Conservation (phyloP, 1,139 yeast species). For the Diutina mesorugosa region DNA sequence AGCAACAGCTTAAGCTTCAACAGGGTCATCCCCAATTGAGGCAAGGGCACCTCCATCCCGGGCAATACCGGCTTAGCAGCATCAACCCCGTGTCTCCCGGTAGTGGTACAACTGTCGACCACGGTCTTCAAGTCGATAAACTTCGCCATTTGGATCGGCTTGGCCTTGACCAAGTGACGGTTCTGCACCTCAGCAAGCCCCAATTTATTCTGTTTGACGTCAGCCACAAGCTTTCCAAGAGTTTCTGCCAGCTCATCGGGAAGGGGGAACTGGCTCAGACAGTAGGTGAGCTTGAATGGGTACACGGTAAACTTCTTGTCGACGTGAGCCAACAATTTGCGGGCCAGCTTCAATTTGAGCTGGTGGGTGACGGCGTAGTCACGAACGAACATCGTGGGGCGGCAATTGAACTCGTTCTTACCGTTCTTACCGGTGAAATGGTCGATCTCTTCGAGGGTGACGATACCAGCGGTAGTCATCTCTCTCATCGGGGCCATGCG, state of each 20-base stretch:
- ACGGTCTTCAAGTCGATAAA: constrained; percentile 58
- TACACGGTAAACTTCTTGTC: constrained; percentile 72
- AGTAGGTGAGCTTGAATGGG: constrained; percentile 75
- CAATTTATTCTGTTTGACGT: constrained; percentile 49
- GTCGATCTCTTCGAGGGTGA: constrained; percentile 56
- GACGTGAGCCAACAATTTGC: constrained; percentile 56
- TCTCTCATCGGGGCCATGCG: constrained; percentile 60
- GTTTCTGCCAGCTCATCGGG: constrained; percentile 18
- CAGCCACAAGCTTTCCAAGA: constrained; percentile 21
- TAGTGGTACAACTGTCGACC: constrained; percentile 46
- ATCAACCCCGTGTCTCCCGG: constrained; percentile 54
- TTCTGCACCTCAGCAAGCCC: constrained; percentile 77
- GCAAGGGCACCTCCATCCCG: constrained; percentile 62
- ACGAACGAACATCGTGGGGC: constrained; percentile 68
- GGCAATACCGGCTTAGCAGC: constrained; percentile 56
- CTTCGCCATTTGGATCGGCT: constrained; percentile 60
- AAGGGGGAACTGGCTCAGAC: constrained; percentile 49
- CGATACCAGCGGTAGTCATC: constrained; percentile 43
- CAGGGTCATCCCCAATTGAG: constrained; percentile 55
- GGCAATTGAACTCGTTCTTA: constrained; percentile 34
- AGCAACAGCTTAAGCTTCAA: constrained; percentile 51
- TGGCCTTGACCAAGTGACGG: constrained; percentile 66
- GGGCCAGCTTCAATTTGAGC: constrained; percentile 62
- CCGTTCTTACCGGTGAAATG: constrained; percentile 21
- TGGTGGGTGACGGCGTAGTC: constrained; percentile 75